phyloP scores from a whole-genome alignment of 2,329 filamentous ascomycete species.

The Seiridium cupressi region DNA sequence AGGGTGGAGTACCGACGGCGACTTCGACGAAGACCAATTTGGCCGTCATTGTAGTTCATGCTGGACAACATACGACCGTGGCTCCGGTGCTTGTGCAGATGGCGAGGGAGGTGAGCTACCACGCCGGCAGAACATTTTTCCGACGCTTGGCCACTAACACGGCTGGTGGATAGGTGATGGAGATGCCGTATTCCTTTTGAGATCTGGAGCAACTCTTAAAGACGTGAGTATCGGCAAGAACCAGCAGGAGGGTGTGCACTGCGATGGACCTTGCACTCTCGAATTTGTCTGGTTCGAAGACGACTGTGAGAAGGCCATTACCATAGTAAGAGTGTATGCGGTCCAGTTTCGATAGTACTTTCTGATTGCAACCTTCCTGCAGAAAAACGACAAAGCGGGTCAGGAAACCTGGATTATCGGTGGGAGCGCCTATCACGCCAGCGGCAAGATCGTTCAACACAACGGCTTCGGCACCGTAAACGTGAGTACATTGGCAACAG shows the following conservation, averaged over 20 bases:
- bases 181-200: constrained; percentile 42
- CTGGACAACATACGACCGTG: constrained; percentile 37
- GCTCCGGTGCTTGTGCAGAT: constrained; percentile 36
- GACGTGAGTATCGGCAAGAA: constrained; percentile 46
- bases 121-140: too few species aligned
- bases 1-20: constrained; percentile 26
- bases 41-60: constrained; percentile 26
- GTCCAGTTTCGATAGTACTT: not conserved
- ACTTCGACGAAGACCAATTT: constrained; percentile 22
- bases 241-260: constrained; percentile 45
- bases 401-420: constrained; percentile 37
- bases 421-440: constrained; percentile 44
- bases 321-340: constrained; percentile 14
- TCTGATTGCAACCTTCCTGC: not conserved
- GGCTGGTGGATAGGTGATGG: not conserved
- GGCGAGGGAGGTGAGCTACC: constrained; percentile 29
- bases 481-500: constrained; percentile 14
- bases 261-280: constrained; percentile 39
- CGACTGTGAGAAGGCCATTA: constrained; percentile 45
- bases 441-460: constrained; percentile 46
- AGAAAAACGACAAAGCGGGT: constrained; percentile 24
- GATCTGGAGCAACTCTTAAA: constrained; percentile 38
- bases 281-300: constrained; percentile 47
- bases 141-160: too few species aligned
- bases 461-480: constrained; percentile 43